Evolutionary conservation across 2,329 filamentous ascomycete species (phyloP).

Genomic region (Colletotrichum tabaci): DNA sequence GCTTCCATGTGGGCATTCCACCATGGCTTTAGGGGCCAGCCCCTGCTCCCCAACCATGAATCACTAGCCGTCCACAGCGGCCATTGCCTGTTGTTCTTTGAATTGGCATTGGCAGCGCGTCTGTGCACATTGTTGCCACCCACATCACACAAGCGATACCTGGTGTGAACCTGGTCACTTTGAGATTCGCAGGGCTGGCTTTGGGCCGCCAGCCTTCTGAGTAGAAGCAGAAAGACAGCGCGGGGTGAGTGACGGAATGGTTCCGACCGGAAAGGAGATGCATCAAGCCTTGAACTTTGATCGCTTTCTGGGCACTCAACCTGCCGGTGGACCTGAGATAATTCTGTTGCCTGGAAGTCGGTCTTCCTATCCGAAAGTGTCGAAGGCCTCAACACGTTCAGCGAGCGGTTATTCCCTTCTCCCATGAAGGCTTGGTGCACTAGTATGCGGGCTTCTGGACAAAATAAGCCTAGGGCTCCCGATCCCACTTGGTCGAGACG

Average conservation of each 20-base stretch:
- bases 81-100: conserved; percentile 33
- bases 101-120: conserved; percentile 10
- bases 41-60: conserved; percentile 13
- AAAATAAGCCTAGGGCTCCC: neutral
- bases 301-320: neutral
- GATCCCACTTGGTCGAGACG: neutral
- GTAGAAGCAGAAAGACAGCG: neutral
- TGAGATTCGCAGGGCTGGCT: conserved; percentile 8
- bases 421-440: neutral
- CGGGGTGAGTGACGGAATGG: conserved; percentile 5
- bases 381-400: conserved; percentile 3
- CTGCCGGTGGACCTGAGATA: conserved; percentile 15
- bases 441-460: neutral
- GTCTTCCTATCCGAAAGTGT: neutral
- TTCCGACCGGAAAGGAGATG: conserved; percentile 35
- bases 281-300: conserved; percentile 30
- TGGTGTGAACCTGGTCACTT: conserved; percentile 2
- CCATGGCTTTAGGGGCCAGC: conserved; percentile 1
- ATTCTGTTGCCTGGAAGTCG: conserved; percentile 38
- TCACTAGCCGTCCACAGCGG: conserved; percentile 15
- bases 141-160: neutral
- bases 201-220: neutral
- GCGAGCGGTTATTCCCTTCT: conserved; percentile 2
- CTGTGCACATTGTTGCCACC: neutral
- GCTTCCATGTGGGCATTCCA: conserved; percentile 28